phyloP scores from a whole-genome alignment of 2,329 filamentous ascomycete genomes.

The Helotiales sp. region DNA sequence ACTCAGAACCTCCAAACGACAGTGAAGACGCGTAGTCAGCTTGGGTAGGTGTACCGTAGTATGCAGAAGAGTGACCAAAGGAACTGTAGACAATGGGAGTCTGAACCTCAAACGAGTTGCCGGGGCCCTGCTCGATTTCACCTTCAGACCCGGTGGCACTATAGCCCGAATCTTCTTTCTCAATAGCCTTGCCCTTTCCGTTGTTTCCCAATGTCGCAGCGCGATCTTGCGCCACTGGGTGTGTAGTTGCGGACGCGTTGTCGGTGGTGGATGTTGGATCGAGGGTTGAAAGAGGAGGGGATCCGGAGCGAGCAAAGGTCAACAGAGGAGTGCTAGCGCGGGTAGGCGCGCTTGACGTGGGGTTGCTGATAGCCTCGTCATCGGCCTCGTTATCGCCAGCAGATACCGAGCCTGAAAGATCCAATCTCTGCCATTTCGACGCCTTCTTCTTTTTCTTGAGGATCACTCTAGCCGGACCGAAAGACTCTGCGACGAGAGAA shows the following conservation, averaged over 20 bases:
- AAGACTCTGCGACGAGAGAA: neutral
- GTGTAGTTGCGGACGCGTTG: neutral
- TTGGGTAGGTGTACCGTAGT: conserved; percentile 9
- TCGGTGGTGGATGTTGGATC: neutral
- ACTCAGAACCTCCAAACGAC: neutral
- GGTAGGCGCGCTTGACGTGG: conserved; percentile 15
- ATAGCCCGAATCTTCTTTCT: neutral
- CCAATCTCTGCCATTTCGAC: conserved; percentile 11
- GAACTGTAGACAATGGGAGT: neutral
- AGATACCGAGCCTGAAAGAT: conserved; percentile 7
- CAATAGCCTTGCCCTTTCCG: neutral
- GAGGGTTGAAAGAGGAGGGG: neutral
- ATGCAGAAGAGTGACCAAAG: neutral
- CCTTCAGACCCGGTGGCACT: neutral
- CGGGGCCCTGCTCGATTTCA: neutral
- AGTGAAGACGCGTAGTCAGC: neutral
- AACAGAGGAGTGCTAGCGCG: conserved; percentile 7
- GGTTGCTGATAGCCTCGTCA: conserved; percentile 10
- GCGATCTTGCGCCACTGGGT: neutral
- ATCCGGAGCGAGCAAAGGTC: neutral
- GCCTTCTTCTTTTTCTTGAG: conserved; percentile 14
- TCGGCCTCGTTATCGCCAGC: conserved; percentile 9
- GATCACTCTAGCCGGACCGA: neutral
- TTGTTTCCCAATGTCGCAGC: neutral
- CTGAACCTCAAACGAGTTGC: conserved; percentile 1